phyloP scores from a whole-genome alignment of 1,139 yeast species.

The Wickerhamiella pararugosa region DNA sequence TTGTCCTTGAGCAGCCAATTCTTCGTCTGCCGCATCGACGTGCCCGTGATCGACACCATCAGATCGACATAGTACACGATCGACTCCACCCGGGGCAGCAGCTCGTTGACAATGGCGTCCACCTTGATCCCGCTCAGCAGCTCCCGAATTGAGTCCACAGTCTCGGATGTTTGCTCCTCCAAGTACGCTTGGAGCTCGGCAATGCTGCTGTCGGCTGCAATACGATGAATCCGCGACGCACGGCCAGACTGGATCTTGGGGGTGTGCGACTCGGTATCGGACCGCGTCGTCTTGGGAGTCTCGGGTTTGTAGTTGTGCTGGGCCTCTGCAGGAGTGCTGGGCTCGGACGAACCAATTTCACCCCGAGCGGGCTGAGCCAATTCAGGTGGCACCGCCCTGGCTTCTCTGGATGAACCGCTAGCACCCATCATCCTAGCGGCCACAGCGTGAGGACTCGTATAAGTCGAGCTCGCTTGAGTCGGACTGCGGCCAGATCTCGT shows the following conservation, averaged over 20 bases:
- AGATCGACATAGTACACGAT: slow-evolving; percentile 65
- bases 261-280: neutral
- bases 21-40: slow-evolving; percentile 79
- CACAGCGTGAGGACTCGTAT: no score
- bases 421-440: no score
- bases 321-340: no score
- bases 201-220: slow-evolving; percentile 62
- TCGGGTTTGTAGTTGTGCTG: neutral
- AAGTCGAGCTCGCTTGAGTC: no score
- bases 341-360: no score
- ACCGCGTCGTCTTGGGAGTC: neutral
- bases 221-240: slow-evolving; percentile 61
- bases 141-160: slow-evolving; percentile 77
- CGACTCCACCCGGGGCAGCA: slow-evolving; percentile 56
- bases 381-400: no score
- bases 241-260: neutral
- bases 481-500: no score
- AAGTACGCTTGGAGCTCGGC: slow-evolving; percentile 71
- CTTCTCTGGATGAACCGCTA: no score
- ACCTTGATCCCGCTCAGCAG: slow-evolving; percentile 35
- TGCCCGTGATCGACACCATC: slow-evolving; percentile 83
- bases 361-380: no score
- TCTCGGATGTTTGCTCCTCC: slow-evolving; percentile 89
- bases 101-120: slow-evolving; percentile 58
- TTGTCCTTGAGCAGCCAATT: slow-evolving; percentile 65